A percentile compares a stretch with the other conserved stretches of the same genome.
phyloP scores from a whole-genome alignment of 2,329 filamentous ascomycete species.

The Myotisia sp. region DNA sequence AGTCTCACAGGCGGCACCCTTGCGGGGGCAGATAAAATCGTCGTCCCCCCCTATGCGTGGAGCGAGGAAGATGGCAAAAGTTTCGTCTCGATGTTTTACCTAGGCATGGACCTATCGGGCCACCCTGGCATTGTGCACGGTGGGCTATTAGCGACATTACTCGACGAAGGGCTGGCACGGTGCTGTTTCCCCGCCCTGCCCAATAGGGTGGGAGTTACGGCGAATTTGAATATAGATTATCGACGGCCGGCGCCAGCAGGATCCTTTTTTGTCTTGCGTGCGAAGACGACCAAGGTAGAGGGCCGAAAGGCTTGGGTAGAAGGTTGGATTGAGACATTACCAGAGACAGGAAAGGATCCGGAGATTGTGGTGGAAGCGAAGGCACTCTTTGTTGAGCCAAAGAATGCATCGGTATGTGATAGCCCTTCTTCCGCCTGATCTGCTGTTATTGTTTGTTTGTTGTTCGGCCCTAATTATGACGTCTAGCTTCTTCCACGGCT shows the following conservation, averaged over 20 bases:
- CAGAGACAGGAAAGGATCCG: slow-evolving; percentile 59
- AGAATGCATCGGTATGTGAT: slow-evolving; percentile 56
- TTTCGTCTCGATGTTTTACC: slow-evolving; percentile 49
- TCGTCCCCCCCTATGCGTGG: slow-evolving; percentile 70
- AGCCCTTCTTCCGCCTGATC: not conserved
- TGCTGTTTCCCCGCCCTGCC: slow-evolving; percentile 41
- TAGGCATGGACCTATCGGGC: slow-evolving; percentile 49
- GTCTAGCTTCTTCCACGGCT: slow-evolving; percentile 14
- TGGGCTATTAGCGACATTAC: slow-evolving; percentile 51
- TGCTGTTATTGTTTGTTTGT: not conserved
- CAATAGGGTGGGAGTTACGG: slow-evolving; percentile 40
- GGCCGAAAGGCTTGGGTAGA: slow-evolving; percentile 28
- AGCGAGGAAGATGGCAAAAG: slow-evolving; percentile 56
- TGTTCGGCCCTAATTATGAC: not conserved
- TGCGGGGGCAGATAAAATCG: slow-evolving; percentile 58
- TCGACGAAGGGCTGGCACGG: slow-evolving; percentile 55
- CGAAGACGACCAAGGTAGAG: slow-evolving; percentile 28
- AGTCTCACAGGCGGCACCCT: slow-evolving; percentile 75
- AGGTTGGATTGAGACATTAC: slow-evolving; percentile 32
- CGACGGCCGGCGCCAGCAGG: slow-evolving; percentile 45
- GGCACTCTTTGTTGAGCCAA: slow-evolving; percentile 45
- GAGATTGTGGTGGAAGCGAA: slow-evolving; percentile 46
- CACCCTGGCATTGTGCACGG: slow-evolving; percentile 63
- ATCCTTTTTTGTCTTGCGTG: slow-evolving; percentile 44
- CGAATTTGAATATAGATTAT: slow-evolving; percentile 49